Evolutionary conservation across 192 early-diverging fungal species (phyloP), one percentile per base, ranked within the genome.

Genomic region (Haplosporangium gracile): DNA sequence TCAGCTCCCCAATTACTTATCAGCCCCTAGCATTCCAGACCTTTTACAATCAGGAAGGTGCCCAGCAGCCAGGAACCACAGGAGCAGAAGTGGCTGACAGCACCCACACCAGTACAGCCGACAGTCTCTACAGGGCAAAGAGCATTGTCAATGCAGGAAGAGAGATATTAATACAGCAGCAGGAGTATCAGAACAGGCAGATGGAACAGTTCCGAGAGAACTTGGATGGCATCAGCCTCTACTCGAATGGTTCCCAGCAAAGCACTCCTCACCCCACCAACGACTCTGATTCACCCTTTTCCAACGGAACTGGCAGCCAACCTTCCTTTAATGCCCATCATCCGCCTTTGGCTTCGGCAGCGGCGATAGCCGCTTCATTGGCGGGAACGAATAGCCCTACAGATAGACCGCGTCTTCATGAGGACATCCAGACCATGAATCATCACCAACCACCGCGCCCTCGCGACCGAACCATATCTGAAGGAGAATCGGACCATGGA

Each of bases 1-100:
- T 85, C 29, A 80, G 73, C 39, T 85, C 83, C 5, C 83, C 83
- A 18, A 49, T 72, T 43, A 80, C 74, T 18, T 72, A 69, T 47
- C 83, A 85, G 47, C 65, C 77, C 0, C 78, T 78, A 16, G 26
- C 47, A 20, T 24, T 69, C 38, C 70, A 69, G 45, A 24, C n/a
- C 2, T 71, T 43, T 43, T 39, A 20, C 73, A 75, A 24, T 34
- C 53, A 57, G 38, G 60, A 65, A 11, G 60, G 29, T 24, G 29
- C 74, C 3, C 39, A 65, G 15, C 79, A 68, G 24, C 11, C 79
- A 80, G 43, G 60, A 74, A 29, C 60, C 42, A 32, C 47, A 77
- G 68, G 29, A 80, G 36, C 69, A 42, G 39, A n/a, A 42, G 70
- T 34, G 22, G 24, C 70, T 13, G 70, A 71, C 29, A 38, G 11